Evolutionary conservation across 2,329 filamentous ascomycete species (phyloP).

Genomic region (Ophiosphaerella korrae): DNA sequence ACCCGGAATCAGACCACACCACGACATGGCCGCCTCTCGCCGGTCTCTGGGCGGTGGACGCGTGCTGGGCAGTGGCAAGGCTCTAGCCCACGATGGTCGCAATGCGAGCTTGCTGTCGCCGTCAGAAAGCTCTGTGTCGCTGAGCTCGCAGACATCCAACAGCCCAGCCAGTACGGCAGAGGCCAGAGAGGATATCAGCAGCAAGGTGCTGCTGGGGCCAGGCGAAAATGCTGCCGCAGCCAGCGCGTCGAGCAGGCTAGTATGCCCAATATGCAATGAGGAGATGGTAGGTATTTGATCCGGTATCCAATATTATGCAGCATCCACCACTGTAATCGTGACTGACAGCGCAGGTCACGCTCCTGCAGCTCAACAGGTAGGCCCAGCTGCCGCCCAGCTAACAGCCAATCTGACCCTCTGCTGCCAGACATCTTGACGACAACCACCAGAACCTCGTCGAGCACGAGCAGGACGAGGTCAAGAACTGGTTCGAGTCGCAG

Average conservation of each 20-base stretch:
- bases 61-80: conserved; percentile 82
- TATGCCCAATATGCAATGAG: conserved; percentile 97
- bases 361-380: conserved; percentile 80
- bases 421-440: conserved; percentile 77
- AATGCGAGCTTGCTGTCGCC: conserved; percentile 62
- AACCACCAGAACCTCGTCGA: conserved; percentile 87
- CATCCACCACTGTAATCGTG: too few species aligned
- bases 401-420: conserved; percentile 8
- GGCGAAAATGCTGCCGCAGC: conserved; percentile 58
- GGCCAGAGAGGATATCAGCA: conserved; percentile 73
- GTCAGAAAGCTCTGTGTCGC: conserved; percentile 75
- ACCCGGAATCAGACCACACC: too few species aligned
- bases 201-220: conserved; percentile 75
- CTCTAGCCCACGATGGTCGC: conserved; percentile 40
- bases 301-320: too few species aligned
- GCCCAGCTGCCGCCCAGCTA: conserved; percentile 3
- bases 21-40: conserved; percentile 38
- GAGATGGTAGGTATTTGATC: conserved; percentile 73
- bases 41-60: conserved; percentile 86
- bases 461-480: conserved; percentile 89
- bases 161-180: conserved; percentile 73
- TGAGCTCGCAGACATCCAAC: conserved; percentile 75
- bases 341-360: conserved; percentile 69
- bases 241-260: conserved; percentile 69
- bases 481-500: conserved; percentile 95